Evolutionary conservation across 1,139 yeast species (phyloP).

Genomic region (Sporopachydermia cereana): DNA sequence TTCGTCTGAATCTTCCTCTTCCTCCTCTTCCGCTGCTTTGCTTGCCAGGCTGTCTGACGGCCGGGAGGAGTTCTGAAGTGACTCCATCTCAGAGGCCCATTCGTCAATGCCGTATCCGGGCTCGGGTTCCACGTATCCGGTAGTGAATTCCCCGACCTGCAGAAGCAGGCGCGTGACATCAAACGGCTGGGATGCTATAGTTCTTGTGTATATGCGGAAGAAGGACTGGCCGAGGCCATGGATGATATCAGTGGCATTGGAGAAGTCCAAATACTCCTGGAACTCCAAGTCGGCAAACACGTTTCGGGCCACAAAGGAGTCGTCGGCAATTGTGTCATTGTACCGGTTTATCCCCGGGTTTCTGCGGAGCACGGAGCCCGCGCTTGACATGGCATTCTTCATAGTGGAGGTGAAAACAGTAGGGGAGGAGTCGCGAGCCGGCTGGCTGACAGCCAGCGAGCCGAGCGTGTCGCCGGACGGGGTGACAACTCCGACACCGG

Average conservation of each 20-base stretch:
- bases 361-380: neutral
- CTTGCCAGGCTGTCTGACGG: neutral
- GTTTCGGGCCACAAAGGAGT: neutral
- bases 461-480: constrained; percentile 24
- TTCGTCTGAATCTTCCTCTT: constrained; percentile 3
- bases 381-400: neutral
- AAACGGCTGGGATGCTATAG: constrained; percentile 73
- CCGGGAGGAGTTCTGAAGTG: constrained; percentile 14
- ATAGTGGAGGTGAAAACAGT: neutral
- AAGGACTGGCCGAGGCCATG: constrained; percentile 48
- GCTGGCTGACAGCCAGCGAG: constrained; percentile 7
- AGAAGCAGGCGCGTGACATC: constrained; percentile 70
- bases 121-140: constrained; percentile 7
- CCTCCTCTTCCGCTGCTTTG: neutral
- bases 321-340: neutral
- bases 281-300: constrained; percentile 46
- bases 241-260: constrained; percentile 42
- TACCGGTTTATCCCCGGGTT: neutral
- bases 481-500: constrained; percentile 45
- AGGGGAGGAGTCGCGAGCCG: constrained; percentile 4
- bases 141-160: constrained; percentile 57
- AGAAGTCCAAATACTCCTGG: constrained; percentile 50
- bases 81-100: constrained; percentile 8
- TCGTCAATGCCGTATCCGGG: neutral
- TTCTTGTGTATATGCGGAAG: constrained; percentile 53